These are phyloP conservation scores for Globisporangium lucens DNA, from an alignment of 352 stramenopile species.

Conservation along the genomic window DNA sequence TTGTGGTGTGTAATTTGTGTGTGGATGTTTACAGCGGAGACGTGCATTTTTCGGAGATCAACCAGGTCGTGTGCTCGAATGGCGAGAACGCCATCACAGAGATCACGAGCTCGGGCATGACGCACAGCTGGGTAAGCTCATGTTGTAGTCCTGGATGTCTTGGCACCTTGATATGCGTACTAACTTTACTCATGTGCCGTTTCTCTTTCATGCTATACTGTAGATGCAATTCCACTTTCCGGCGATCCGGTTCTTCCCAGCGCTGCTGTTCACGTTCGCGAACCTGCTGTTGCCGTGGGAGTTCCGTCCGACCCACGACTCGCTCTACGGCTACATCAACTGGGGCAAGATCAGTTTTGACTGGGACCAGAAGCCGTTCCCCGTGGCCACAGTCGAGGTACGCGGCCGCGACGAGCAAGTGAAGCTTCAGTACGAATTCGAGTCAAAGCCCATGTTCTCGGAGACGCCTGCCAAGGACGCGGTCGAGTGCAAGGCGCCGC, in stretches of 20 bases:
- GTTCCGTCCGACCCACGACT: slow-evolving; percentile 52
- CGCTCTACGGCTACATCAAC: slow-evolving; percentile 89
- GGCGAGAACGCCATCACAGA: slow-evolving; percentile 64
- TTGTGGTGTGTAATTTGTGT: slow-evolving; percentile 7
- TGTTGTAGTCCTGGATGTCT: neutral
- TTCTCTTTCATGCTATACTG: neutral
- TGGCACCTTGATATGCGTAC: neutral
- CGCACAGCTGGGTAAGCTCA: slow-evolving; percentile 86
- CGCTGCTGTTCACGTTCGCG: slow-evolving; percentile 61
- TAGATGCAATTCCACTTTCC: slow-evolving; percentile 76
- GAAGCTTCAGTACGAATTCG: slow-evolving; percentile 64
- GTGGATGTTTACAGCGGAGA: slow-evolving; percentile 60
- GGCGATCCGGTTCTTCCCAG: slow-evolving; percentile 49
- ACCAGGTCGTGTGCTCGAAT: slow-evolving; percentile 87
- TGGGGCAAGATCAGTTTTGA: slow-evolving; percentile 93
- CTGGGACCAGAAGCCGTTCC: slow-evolving; percentile 56
- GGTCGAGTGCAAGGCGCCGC: slow-evolving; percentile 40
- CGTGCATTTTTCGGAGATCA: slow-evolving; percentile 92
- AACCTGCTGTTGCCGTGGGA: slow-evolving; percentile 81
- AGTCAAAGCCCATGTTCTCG: slow-evolving; percentile 41
- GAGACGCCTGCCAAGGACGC: slow-evolving; percentile 43
- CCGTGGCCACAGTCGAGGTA: slow-evolving; percentile 55
- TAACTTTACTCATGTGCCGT: neutral
- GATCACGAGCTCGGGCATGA: slow-evolving; percentile 93
- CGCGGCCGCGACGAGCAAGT: slow-evolving; percentile 59